These are phyloP conservation scores for Neophaeococcomyces mojaviensis DNA, from an alignment of 2,329 filamentous ascomycete genomes.

Conservation along the genomic window DNA sequence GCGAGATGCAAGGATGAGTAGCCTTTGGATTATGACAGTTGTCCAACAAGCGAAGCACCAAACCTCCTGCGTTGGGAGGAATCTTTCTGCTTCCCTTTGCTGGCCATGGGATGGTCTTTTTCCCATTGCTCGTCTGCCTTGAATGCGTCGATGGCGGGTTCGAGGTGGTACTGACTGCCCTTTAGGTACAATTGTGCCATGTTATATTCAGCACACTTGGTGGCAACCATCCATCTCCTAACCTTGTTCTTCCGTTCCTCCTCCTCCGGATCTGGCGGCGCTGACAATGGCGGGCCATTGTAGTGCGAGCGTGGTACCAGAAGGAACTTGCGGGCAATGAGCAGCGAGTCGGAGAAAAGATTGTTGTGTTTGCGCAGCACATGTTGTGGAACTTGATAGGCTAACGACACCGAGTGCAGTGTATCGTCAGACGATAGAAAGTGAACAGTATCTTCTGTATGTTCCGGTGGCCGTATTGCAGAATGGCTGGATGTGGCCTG, in stretches of 20 bases:
- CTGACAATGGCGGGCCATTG: slow-evolving; percentile 41
- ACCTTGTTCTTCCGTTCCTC: slow-evolving; percentile 66
- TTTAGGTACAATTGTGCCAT: slow-evolving; percentile 68
- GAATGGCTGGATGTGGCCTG: not conserved
- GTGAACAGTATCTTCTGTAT: slow-evolving; percentile 58
- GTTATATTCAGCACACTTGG: slow-evolving; percentile 57
- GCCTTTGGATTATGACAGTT: slow-evolving; percentile 17
- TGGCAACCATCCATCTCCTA: slow-evolving; percentile 69
- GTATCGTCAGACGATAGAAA: slow-evolving; percentile 67
- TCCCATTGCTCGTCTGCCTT: slow-evolving; percentile 71
- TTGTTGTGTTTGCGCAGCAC: slow-evolving; percentile 61
- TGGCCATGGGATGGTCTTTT: slow-evolving; percentile 52
- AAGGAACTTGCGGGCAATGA: slow-evolving; percentile 61
- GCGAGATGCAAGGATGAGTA: no score
- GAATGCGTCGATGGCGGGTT: slow-evolving; percentile 56
- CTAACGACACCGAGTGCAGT: slow-evolving; percentile 59
- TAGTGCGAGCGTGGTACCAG: slow-evolving; percentile 66
- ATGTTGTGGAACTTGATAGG: slow-evolving; percentile 60
- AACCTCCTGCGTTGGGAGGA: slow-evolving; percentile 3
- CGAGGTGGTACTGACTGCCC: slow-evolving; percentile 59
- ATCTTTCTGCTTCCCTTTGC: slow-evolving; percentile 35
- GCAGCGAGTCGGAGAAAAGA: slow-evolving; percentile 62
- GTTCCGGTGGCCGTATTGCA: slow-evolving; percentile 20
- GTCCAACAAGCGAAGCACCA: slow-evolving; percentile 14
- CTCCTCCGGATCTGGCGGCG: slow-evolving; percentile 45